Percentiles rank a stretch among this genome's conserved stretches.
Evolutionary conservation across 2,329 filamentous ascomycete genomes (phyloP).

Genomic region (Colletotrichum sp.): DNA sequence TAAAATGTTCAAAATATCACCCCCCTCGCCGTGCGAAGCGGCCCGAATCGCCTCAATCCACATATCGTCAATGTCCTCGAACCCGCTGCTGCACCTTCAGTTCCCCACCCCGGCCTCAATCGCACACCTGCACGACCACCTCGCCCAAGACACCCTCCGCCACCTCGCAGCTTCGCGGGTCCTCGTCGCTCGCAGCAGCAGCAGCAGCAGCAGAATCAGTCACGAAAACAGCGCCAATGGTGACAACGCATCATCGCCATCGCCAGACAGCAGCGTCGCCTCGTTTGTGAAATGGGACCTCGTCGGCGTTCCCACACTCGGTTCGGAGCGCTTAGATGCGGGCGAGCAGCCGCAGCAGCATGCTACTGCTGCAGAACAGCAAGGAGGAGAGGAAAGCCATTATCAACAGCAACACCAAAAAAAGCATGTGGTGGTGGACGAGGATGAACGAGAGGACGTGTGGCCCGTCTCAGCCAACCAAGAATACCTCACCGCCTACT

Average conservation of each 20-base stretch:
- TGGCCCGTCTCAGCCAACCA: constrained; percentile 33
- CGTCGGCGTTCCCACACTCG: not conserved
- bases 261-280: not conserved
- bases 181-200: constrained; percentile 32
- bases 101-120: constrained; percentile 38
- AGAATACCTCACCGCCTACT: constrained; percentile 33
- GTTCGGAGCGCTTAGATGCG: constrained; percentile 1
- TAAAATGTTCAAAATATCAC: not conserved
- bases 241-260: not conserved
- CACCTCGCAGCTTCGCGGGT: constrained; percentile 32
- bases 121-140: constrained; percentile 31
- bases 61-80: constrained; percentile 41
- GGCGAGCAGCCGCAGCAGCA: not conserved
- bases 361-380: not conserved
- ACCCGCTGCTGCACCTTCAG: constrained; percentile 43
- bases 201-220: not conserved
- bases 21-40: constrained; percentile 16
- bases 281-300: constrained; percentile 20
- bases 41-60: constrained; percentile 35
- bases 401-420: not conserved
- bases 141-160: constrained; percentile 33
- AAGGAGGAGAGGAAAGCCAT: not conserved
- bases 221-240: not conserved
- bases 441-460: constrained; percentile 25
- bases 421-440: constrained; percentile 5